Percentiles rank a stretch among this genome's conserved stretches.
These are phyloP conservation scores for Sporothrix luriei DNA, from an alignment of 2,329 filamentous ascomycete species.

Conservation along the genomic window DNA sequence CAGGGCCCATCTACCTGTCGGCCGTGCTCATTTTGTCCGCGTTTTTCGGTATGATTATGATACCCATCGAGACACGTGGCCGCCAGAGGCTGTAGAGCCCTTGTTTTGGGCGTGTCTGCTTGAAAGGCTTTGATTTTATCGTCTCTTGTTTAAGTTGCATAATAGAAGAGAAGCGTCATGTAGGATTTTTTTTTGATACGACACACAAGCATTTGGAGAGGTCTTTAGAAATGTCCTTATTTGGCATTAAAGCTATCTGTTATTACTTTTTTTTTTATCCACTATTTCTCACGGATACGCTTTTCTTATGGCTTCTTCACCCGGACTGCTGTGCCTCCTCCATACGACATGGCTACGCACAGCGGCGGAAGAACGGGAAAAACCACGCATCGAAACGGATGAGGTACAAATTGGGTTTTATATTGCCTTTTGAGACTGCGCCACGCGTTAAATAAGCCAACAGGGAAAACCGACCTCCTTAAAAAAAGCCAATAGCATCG, in stretches of 20 bases:
- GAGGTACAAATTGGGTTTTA: background rate
- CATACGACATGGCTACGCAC: background rate
- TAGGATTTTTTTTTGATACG: background rate
- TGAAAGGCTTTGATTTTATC: conserved; percentile 9
- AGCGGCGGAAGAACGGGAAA: conserved; percentile 4
- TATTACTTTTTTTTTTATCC: background rate
- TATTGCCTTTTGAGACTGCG: background rate
- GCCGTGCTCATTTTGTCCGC: conserved; percentile 60
- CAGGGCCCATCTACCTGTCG: conserved; percentile 60
- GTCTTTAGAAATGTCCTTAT: background rate
- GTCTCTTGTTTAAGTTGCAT: background rate
- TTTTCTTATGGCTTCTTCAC: background rate
- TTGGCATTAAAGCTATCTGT: background rate
- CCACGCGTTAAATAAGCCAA: background rate
- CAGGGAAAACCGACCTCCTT: background rate
- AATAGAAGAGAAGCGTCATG: background rate
- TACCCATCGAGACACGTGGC: conserved; percentile 66
- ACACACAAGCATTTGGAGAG: background rate
- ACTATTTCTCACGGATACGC: background rate
- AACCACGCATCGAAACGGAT: conserved; percentile 1
- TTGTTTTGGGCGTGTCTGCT: background rate
- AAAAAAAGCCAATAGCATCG: background rate
- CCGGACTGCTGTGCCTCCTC: background rate
- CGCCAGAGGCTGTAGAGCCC: conserved; percentile 54
- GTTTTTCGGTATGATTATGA: conserved; percentile 61